Evolutionary conservation across 2,329 filamentous ascomycete species (phyloP).

Genomic region (Ascochyta clinopodiicola): DNA sequence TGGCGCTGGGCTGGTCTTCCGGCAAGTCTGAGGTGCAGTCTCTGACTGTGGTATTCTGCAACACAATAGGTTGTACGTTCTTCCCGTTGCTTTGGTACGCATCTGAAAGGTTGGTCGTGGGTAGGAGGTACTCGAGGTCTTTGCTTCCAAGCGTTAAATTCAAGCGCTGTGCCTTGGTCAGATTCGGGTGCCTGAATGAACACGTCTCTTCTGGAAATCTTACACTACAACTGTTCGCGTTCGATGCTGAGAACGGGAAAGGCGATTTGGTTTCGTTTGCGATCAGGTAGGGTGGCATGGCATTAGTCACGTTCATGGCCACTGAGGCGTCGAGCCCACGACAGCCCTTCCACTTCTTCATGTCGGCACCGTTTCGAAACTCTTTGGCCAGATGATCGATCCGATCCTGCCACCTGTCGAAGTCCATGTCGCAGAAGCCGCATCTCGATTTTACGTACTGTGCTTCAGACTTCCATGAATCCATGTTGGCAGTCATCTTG

Average conservation of each 20-base stretch:
- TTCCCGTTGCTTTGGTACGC: slow-evolving; percentile 25
- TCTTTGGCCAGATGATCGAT: slow-evolving; percentile 62
- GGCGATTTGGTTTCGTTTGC: slow-evolving; percentile 55
- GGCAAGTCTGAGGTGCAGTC: slow-evolving; percentile 20
- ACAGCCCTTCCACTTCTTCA: slow-evolving; percentile 63
- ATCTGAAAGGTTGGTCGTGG: slow-evolving; percentile 23
- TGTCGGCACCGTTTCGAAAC: slow-evolving; percentile 60
- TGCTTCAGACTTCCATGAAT: slow-evolving; percentile 68
- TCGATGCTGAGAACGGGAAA: slow-evolving; percentile 56
- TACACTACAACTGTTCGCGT: slow-evolving; percentile 42
- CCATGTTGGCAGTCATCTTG: slow-evolving; percentile 67
- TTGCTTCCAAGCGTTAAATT: slow-evolving; percentile 21
- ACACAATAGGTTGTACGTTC: slow-evolving; percentile 24
- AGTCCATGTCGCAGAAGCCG: slow-evolving; percentile 59
- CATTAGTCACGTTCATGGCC: slow-evolving; percentile 57
- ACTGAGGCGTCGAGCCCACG: slow-evolving; percentile 59
- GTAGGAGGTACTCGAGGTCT: slow-evolving; percentile 40
- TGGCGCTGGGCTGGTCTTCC: slow-evolving; percentile 37
- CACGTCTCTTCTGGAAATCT: not conserved
- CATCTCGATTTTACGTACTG: slow-evolving; percentile 62
- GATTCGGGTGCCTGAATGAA: not conserved
- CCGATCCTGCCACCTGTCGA: slow-evolving; percentile 60
- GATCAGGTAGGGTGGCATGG: slow-evolving; percentile 61
- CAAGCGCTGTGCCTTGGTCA: slow-evolving; percentile 27
- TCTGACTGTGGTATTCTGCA: slow-evolving; percentile 24